These are phyloP conservation scores for Gossypium turneri DNA, from an alignment of 345 rosid genomes.

Conservation along the genomic window DNA sequence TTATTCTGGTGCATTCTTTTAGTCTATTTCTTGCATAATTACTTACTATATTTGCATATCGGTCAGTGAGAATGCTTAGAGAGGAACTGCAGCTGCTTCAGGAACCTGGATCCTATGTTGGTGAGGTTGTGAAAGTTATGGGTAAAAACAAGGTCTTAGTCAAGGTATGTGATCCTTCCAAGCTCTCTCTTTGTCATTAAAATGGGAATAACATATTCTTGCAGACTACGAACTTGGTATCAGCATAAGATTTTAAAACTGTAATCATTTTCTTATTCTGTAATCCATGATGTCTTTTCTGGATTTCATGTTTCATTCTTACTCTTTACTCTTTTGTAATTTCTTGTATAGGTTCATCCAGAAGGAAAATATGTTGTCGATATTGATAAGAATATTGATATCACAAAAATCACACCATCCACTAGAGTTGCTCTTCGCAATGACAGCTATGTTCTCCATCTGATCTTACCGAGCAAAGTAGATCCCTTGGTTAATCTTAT, in stretches of 20 bases:
- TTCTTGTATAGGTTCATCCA: constrained; percentile 78
- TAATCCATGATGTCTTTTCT: not conserved
- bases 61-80: constrained; percentile 84
- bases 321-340: not conserved
- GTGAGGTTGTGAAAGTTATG: constrained; percentile 99
- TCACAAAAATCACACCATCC: constrained; percentile 86
- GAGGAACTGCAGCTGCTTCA: constrained; percentile 97
- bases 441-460: constrained; percentile 96
- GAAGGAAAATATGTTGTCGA: constrained; percentile 98
- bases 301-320: not conserved
- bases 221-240: not conserved
- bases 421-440: constrained; percentile 97
- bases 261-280: not conserved
- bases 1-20: not conserved
- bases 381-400: constrained; percentile 88
- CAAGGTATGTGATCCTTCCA: constrained; percentile 46
- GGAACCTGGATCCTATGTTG: constrained; percentile 99
- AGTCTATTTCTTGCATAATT: not conserved
- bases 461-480: constrained; percentile 87
- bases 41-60: not conserved
- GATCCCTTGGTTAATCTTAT: constrained; percentile 97
- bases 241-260: not conserved
- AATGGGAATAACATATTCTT: not conserved
- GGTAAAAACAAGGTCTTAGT: constrained; percentile 95
- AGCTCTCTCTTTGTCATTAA: not conserved